A percentile compares a stretch with the other conserved stretches of the same genome.
phyloP scores from a whole-genome alignment of 805 yeast species.

The Pichia nanzhaoensis region DNA sequence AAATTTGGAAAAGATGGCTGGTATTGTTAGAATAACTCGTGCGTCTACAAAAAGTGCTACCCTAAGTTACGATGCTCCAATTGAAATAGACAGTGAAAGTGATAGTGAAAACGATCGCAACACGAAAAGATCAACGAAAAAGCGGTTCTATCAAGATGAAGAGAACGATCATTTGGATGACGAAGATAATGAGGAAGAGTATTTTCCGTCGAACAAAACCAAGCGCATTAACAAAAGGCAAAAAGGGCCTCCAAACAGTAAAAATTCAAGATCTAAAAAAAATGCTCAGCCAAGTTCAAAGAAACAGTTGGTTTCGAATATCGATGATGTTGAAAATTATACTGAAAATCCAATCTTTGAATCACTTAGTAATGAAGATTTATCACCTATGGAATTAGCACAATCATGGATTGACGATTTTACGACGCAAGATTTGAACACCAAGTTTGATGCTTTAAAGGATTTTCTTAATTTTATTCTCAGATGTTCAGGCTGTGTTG shows the following conservation, averaged over 20 bases:
- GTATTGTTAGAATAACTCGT: neutral
- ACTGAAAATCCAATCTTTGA: constrained; percentile 43
- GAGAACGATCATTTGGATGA: constrained; percentile 4
- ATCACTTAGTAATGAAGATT: constrained; percentile 42
- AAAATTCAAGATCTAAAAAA: neutral
- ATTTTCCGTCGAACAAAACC: neutral
- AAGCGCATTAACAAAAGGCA: neutral
- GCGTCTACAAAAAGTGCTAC: constrained; percentile 1
- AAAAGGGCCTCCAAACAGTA: neutral
- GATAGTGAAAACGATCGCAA: neutral
- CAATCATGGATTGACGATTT: constrained; percentile 54
- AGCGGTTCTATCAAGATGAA: neutral
- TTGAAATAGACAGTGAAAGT: neutral
- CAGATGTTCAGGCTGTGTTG: constrained; percentile 64
- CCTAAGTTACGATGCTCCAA: constrained; percentile 5
- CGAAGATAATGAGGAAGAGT: constrained; percentile 1
- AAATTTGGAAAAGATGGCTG: neutral
- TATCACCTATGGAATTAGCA: constrained; percentile 46
- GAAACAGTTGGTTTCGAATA: constrained; percentile 16
- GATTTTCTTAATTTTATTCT: constrained; percentile 63
- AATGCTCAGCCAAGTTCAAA: neutral
- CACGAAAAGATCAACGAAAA: neutral
- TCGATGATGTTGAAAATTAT: constrained; percentile 37
- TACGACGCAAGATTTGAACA: constrained; percentile 27
- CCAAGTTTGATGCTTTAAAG: constrained; percentile 44